Evolutionary conservation across 2,329 filamentous ascomycete species (phyloP).

Genomic region (Exophiala oligosperma): DNA sequence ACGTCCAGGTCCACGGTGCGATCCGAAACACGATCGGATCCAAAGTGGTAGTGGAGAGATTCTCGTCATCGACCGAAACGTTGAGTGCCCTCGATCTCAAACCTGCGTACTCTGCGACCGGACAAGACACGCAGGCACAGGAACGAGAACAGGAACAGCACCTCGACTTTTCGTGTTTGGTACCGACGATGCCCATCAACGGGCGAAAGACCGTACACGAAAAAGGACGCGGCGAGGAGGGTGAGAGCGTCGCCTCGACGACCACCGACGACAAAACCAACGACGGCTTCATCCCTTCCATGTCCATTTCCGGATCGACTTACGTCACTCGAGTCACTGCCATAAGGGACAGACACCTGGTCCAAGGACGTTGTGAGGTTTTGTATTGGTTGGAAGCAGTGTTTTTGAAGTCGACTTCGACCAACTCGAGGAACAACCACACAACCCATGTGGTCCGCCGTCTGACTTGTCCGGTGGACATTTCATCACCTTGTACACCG

Average conservation of each 20-base stretch:
- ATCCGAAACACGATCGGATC: slow-evolving; percentile 17
- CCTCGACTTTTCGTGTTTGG: slow-evolving; percentile 17
- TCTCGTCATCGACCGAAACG: slow-evolving; percentile 9
- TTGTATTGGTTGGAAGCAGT: slow-evolving; percentile 22
- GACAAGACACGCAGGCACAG: background rate
- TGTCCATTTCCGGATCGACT: slow-evolving; percentile 19
- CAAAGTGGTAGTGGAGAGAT: slow-evolving; percentile 13
- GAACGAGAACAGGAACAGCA: slow-evolving; percentile 16
- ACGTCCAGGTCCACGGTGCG: slow-evolving; percentile 16
- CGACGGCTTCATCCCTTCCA: slow-evolving; percentile 17
- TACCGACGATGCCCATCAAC: slow-evolving; percentile 5
- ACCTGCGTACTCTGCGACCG: slow-evolving; percentile 16
- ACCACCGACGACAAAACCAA: too few species aligned
- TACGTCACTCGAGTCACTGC: slow-evolving; percentile 23
- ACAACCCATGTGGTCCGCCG: slow-evolving; percentile 10
- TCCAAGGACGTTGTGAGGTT: slow-evolving; percentile 22
- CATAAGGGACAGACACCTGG: slow-evolving; percentile 17
- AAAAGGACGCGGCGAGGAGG: background rate
- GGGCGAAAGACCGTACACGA: background rate
- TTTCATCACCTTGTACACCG: slow-evolving; percentile 16
- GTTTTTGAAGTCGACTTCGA: slow-evolving; percentile 13
- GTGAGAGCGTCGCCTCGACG: too few species aligned
- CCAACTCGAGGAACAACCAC: too few species aligned
- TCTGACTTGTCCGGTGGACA: slow-evolving; percentile 19
- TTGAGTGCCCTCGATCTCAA: slow-evolving; percentile 20